Percentiles rank a stretch among this genome's conserved stretches.
These are phyloP conservation scores for Candolleomyces aberdarensis DNA, from an alignment of 768 basidiomycete genomes.

Conservation along the genomic window DNA sequence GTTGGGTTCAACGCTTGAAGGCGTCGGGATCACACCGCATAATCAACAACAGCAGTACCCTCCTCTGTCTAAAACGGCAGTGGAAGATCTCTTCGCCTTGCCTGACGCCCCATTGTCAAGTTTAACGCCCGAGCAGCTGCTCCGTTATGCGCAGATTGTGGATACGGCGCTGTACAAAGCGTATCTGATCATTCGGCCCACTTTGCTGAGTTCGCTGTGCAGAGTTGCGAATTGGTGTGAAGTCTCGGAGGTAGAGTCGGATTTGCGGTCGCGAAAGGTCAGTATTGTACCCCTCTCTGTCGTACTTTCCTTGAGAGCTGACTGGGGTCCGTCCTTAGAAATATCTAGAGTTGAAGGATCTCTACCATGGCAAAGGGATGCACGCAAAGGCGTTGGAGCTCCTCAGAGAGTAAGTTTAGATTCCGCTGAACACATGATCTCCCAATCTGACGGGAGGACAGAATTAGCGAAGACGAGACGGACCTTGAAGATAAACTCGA, in stretches of 20 bases:
- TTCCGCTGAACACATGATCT: neutral
- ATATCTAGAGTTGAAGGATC: conserved; percentile 83
- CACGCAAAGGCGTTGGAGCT: conserved; percentile 83
- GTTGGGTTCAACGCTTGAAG: conserved; percentile 69
- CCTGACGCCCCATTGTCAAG: conserved; percentile 72
- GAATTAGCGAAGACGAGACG: conserved; percentile 74
- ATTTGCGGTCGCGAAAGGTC: conserved; percentile 77
- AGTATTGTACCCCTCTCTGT: conserved; percentile 12
- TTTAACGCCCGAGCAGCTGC: conserved; percentile 79
- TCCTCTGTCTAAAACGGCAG: conserved; percentile 67
- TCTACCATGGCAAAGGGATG: conserved; percentile 96
- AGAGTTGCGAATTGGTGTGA: conserved; percentile 97
- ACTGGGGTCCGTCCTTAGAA: conserved; percentile 49
- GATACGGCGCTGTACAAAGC: conserved; percentile 95
- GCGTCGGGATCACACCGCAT: conserved; percentile 63
- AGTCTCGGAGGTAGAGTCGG: conserved; percentile 74
- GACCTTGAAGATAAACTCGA: conserved; percentile 76
- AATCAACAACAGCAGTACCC: conserved; percentile 66
- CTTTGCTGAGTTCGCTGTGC: conserved; percentile 81
- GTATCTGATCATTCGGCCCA: conserved; percentile 79
- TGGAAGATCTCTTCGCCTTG: conserved; percentile 72
- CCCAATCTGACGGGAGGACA: conserved; percentile 25
- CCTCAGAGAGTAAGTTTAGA: conserved; percentile 69
- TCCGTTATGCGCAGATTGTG: conserved; percentile 89
- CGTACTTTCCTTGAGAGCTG: neutral